Percentiles rank a stretch among this genome's conserved stretches.
phyloP scores from a whole-genome alignment of 805 yeast genomes.

The Sugiyamaella smithiae region DNA sequence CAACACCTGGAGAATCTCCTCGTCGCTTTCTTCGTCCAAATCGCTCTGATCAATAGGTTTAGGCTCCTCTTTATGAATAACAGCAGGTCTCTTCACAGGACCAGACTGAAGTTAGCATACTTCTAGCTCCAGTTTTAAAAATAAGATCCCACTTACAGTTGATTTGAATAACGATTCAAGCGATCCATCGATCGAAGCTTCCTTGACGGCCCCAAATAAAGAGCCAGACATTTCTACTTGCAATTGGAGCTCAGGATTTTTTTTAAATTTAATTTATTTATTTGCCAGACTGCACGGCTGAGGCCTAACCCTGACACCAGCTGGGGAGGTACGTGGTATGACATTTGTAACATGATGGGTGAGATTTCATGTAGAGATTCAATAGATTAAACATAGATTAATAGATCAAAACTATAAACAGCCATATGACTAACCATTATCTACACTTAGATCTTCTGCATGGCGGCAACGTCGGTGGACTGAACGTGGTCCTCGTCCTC shows the following conservation, averaged over 20 bases:
- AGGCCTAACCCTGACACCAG: background rate
- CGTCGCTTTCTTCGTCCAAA: constrained; percentile 40
- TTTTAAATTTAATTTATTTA: background rate
- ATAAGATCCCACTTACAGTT: constrained; percentile 7
- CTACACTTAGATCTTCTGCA: constrained; percentile 92
- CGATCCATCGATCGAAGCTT: background rate
- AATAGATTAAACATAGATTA: no score
- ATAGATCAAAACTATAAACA: no score
- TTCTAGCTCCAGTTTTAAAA: background rate
- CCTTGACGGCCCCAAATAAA: background rate
- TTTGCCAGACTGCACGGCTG: background rate
- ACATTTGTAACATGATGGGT: no score
- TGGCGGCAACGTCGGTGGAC: constrained; percentile 98
- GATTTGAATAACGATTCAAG: constrained; percentile 10
- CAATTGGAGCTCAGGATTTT: background rate
- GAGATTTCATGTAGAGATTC: no score
- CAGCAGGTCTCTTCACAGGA: constrained; percentile 6
- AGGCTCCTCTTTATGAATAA: background rate
- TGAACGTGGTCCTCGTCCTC: constrained; percentile 99
- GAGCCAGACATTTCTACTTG: background rate
- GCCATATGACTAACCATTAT: no score
- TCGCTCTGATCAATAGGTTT: constrained; percentile 29
- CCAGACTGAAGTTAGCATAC: constrained; percentile 10
- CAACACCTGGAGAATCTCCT: constrained; percentile 26
- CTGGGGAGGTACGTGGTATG: background rate